Evolutionary conservation across 495 filamentous ascomycete genomes (phyloP).

Genomic region (Hypoxylon cercidicola): DNA sequence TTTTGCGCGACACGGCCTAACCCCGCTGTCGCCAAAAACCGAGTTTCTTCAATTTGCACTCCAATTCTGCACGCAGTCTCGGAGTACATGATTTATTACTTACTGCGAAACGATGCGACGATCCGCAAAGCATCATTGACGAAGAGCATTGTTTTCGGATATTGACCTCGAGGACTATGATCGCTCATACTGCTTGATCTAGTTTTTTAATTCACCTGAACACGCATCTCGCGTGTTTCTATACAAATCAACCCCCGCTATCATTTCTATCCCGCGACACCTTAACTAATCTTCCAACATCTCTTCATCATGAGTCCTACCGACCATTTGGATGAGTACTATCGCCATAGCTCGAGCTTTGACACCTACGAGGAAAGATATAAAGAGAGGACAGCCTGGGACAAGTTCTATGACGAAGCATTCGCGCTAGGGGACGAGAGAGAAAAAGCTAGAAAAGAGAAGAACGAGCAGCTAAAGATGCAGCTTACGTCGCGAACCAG

Average conservation of each 20-base stretch:
- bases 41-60: slow-evolving; percentile 3
- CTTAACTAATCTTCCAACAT: background rate
- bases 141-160: slow-evolving; percentile 38
- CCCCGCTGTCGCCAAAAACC: background rate
- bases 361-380: too few relatives aligned
- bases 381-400: too few relatives aligned
- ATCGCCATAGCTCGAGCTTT: too few relatives aligned
- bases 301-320: background rate
- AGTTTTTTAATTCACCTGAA: background rate
- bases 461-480: slow-evolving; percentile 51
- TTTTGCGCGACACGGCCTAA: background rate
- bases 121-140: slow-evolving; percentile 20
- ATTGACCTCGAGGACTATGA: slow-evolving; percentile 24
- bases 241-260: background rate
- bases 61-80: slow-evolving; percentile 5
- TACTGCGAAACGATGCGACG: slow-evolving; percentile 30
- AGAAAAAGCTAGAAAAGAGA: background rate
- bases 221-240: slow-evolving; percentile 1
- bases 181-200: slow-evolving; percentile 1
- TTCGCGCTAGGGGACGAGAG: background rate
- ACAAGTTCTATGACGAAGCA: too few relatives aligned
- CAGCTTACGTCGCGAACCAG: slow-evolving; percentile 50
- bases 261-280: background rate
- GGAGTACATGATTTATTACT: slow-evolving; percentile 26
- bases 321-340: background rate